Base-by-base conservation (phyloP, 805 yeast species). In the Torulaspora quercuum region DNA sequence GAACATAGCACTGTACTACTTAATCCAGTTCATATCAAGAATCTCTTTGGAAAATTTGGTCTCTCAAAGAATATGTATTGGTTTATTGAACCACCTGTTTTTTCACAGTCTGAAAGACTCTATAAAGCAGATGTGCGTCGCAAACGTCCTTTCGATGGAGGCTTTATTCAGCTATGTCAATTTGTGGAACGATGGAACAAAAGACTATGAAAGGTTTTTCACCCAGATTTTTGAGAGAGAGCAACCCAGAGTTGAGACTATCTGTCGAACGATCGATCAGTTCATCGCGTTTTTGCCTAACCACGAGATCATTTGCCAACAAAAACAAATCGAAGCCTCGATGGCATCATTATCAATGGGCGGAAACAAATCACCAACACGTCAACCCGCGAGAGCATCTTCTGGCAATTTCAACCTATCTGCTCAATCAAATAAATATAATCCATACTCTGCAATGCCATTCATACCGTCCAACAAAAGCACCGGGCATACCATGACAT, bases 101-200 rank as follows among this genome's bases (percentile, higher is more conserved):
- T 60, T 61, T 8, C 33, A 30, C 19, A 18, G 14, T 11, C 29
- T 19, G 10, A 25, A 31, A 8, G 11, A 20, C 22, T 22, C 7
- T 23, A 39, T 29, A 12, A 52, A 19, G 29, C 44, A 39, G 7
- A 8, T 34, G 29, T 50, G 44, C n/a, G 13, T 32, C 7, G 37
- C 50, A 6, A 62, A 53, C 29, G 48, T 55, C 20, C 29, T 61
- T 13, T 45, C 66, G 10, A 31, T 29, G 3, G 46, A 49, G 3
- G 31, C 52, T 1, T 32, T 65, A 11, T 34, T 25, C 5, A 41
- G 42, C 2, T 64, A 55, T 29, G 45, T 64, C 19, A 25, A 34
- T 4, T 17, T 38, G 13, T 65, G 70, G 71, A 60, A 65, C 44
- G 67, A 64, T 46, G 66, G 65, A 7, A 29, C 59, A 2, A 27